Conservation (phyloP, 2,329 filamentous ascomycete species). For the Metarhizium guizhouense region DNA sequence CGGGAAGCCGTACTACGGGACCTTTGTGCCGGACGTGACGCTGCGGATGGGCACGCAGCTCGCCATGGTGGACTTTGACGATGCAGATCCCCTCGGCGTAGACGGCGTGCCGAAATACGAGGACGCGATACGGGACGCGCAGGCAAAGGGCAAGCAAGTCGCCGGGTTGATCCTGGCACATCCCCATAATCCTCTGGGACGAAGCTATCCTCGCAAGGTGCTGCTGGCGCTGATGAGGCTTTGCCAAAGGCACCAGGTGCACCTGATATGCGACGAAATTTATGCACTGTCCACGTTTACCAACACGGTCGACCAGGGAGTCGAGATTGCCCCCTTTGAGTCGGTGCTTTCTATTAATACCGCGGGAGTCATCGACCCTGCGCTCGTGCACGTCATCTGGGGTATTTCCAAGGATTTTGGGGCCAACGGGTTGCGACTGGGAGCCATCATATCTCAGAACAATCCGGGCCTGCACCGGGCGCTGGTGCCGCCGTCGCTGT, state of each 20-base stretch:
- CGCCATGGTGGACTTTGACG: slow-evolving; percentile 33
- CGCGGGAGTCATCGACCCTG: slow-evolving; percentile 34
- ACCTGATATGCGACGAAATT: slow-evolving; percentile 42
- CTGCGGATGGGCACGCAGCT: slow-evolving; percentile 32
- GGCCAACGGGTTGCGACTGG: slow-evolving; percentile 45
- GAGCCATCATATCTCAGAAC: slow-evolving; percentile 38
- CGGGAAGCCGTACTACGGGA: slow-evolving; percentile 37
- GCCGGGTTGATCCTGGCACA: slow-evolving; percentile 40
- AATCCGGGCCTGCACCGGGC: slow-evolving; percentile 30
- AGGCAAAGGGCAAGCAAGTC: slow-evolving; percentile 29
- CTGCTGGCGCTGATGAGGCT: slow-evolving; percentile 34
- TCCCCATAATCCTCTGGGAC: slow-evolving; percentile 42
- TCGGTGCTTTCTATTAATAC: slow-evolving; percentile 36
- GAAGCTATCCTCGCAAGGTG: slow-evolving; percentile 32
- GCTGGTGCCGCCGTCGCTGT: slow-evolving; percentile 13
- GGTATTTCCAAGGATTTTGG: slow-evolving; percentile 44
- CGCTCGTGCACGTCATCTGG: slow-evolving; percentile 42
- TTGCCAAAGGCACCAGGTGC: slow-evolving; percentile 34
- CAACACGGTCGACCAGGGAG: slow-evolving; percentile 22
- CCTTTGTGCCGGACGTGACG: slow-evolving; percentile 36
- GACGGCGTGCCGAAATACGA: slow-evolving; percentile 36
- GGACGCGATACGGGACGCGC: slow-evolving; percentile 27
- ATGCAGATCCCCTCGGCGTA: slow-evolving; percentile 32
- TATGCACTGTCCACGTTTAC: slow-evolving; percentile 44
- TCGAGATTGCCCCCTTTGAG: slow-evolving; percentile 27